phyloP scores from a whole-genome alignment of 768 basidiomycete species.

The Plicaturopsis crispa region DNA sequence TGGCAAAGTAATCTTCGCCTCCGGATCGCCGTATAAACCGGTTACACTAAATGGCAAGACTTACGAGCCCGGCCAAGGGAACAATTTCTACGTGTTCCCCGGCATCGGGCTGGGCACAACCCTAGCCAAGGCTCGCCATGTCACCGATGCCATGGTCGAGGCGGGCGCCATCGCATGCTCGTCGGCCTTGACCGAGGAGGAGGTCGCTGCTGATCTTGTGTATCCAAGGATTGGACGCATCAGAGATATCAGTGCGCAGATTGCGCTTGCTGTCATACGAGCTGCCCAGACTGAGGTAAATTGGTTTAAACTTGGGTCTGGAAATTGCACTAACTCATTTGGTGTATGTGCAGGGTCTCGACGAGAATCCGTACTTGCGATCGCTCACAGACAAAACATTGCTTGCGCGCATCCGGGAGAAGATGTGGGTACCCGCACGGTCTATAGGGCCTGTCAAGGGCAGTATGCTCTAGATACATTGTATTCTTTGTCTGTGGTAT shows the following conservation, averaged over 20 bases:
- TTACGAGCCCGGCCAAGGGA: conserved; percentile 67
- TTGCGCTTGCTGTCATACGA: conserved; percentile 57
- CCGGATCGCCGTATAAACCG: conserved; percentile 61
- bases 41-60: conserved; percentile 37
- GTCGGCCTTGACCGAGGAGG: conserved; percentile 46
- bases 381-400: conserved; percentile 39
- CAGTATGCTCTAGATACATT: too few relatives aligned
- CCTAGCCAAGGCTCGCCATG: conserved; percentile 44
- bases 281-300: conserved; percentile 58
- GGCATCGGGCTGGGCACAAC: conserved; percentile 58
- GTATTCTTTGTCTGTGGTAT: too few relatives aligned
- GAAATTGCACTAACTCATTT: neutral
- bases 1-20: conserved; percentile 63
- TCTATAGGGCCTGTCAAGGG: too few relatives aligned
- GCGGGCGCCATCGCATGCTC: conserved; percentile 56
- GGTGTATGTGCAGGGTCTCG: conserved; percentile 27
- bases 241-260: conserved; percentile 54
- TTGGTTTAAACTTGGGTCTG: conserved; percentile 1
- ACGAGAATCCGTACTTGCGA: conserved; percentile 38
- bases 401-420: conserved; percentile 40
- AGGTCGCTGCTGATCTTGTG: conserved; percentile 45
- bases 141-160: conserved; percentile 68
- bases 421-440: conserved; percentile 61
- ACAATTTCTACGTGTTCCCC: conserved; percentile 72
- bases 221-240: conserved; percentile 66